phyloP scores from a whole-genome alignment of 1,139 yeast species.

The Zygosaccharomyces sapae region DNA sequence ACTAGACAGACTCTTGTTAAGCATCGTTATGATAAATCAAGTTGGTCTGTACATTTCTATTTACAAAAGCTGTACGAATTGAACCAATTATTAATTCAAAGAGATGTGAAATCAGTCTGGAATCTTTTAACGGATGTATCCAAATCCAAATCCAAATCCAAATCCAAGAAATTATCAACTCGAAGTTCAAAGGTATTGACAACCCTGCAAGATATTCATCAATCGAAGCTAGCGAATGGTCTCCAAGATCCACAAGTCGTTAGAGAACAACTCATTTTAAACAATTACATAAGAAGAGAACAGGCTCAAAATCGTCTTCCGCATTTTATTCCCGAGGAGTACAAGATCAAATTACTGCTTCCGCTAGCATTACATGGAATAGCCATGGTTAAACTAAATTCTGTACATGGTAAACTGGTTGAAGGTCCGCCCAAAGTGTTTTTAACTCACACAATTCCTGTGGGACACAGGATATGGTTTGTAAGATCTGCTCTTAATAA shows the following conservation, averaged over 20 bases:
- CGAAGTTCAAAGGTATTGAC: constrained; percentile 5
- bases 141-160: neutral
- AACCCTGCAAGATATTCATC: constrained; percentile 6
- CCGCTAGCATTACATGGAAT: constrained; percentile 32
- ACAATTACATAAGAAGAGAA: constrained; percentile 20
- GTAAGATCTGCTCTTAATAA: constrained; percentile 32
- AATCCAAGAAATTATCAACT: constrained; percentile 9
- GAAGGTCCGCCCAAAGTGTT: constrained; percentile 28
- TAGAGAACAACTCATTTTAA: constrained; percentile 16
- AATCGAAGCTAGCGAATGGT: neutral
- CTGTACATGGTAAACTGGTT: constrained; percentile 21
- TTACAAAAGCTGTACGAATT: constrained; percentile 17
- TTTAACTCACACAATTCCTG: constrained; percentile 27
- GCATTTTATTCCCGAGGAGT: constrained; percentile 16
- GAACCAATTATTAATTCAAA: constrained; percentile 13
- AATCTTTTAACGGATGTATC: constrained; percentile 12
- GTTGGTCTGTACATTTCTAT: constrained; percentile 25
- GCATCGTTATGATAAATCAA: constrained; percentile 25
- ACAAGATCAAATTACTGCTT: constrained; percentile 19
- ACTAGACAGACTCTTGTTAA: constrained; percentile 13
- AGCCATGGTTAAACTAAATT: constrained; percentile 17
- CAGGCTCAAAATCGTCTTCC: constrained; percentile 21
- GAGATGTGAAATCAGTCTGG: constrained; percentile 13
- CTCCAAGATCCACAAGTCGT: constrained; percentile 3
- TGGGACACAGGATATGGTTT: constrained; percentile 31